phyloP scores from a whole-genome alignment of 805 yeast species.

The Candida yuanshanica region DNA sequence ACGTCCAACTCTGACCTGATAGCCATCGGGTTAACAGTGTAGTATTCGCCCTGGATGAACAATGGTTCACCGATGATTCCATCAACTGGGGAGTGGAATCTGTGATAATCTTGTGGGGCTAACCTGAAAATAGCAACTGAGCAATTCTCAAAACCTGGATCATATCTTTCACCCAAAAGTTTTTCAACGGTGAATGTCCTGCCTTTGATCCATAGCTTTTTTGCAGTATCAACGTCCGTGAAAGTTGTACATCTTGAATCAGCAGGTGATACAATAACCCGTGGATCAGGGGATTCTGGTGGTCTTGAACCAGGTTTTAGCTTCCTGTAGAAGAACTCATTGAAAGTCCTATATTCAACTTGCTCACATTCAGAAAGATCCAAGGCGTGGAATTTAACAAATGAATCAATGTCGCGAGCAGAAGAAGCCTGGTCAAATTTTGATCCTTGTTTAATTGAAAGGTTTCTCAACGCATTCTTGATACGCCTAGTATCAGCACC shows the following conservation, averaged over 20 bases:
- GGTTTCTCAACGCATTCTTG: constrained; percentile 51
- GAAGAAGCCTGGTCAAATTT: constrained; percentile 76
- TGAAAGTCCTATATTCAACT: constrained; percentile 59
- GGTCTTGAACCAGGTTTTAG: constrained; percentile 68
- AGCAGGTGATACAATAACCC: constrained; percentile 45
- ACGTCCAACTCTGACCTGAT: constrained; percentile 83
- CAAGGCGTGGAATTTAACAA: constrained; percentile 76
- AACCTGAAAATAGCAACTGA: constrained; percentile 75
- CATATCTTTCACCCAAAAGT: constrained; percentile 41
- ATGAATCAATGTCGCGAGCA: constrained; percentile 60
- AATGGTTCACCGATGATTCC: constrained; percentile 65
- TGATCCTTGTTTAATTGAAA: constrained; percentile 76
- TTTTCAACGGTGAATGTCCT: constrained; percentile 62
- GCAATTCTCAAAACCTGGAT: constrained; percentile 36
- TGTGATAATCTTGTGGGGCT: constrained; percentile 96
- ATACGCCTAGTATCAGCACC: constrained; percentile 55
- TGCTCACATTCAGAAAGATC: constrained; percentile 68
- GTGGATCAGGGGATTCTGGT: constrained; percentile 40
- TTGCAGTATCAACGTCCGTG: constrained; percentile 51
- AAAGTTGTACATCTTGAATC: constrained; percentile 83
- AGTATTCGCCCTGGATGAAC: constrained; percentile 82
- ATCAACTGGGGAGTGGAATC: constrained; percentile 84
- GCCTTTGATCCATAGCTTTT: constrained; percentile 87
- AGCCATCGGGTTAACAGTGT: constrained; percentile 98
- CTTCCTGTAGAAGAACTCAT: constrained; percentile 82